Base-by-base conservation (phyloP, 139 green algal species). In the Haematococcus lacustris region DNA sequence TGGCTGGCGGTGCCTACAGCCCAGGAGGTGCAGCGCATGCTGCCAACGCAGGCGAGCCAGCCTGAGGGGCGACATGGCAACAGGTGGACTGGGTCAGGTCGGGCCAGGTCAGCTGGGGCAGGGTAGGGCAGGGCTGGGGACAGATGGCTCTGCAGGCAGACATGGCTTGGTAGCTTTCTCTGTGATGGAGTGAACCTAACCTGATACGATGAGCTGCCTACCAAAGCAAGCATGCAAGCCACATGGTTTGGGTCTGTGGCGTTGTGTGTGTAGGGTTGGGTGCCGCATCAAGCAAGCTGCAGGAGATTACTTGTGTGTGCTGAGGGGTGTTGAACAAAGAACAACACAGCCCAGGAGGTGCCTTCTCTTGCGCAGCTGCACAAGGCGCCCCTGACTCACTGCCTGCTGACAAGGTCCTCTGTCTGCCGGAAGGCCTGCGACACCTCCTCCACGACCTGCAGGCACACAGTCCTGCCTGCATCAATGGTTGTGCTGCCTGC, bases 11-110 rank as follows among this genome's bases (percentile, higher is more conserved):
- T n/a, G n/a, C n/a, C n/a, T n/a, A n/a, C n/a, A n/a, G 38, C 78
- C 74, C 70, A 84, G 57, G 23, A 72, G 28, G 30, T 78, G 67
- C 38, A 76, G 37, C 2, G 76, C 80, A 40, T 82, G 80, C 70
- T 77, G 80, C 83, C 83, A 88, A 26, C 83, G 72, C 35, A 86
- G 69, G 1, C 64, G 73, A 0, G 78, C 75, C 30, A 88, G 70
- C 68, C 83, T 82, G 38, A 38, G 62, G 38, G 32, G 32, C 57
- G 57, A 65, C 32, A 9, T 65, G 38, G 38, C 53, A 64, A 64
- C 53, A 57, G 47, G 13, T 13, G 47, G 13, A 28, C 47, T 13
- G 13, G 47, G 47, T 28, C 53, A 64, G 53, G 33, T 23, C 21
- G 33, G 23, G 33, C 17, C 30, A 64, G 33, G 47, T 28, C 47